Conservation (phyloP, 345 rosid genomes). For the Cardiospermum halicacabum region DNA sequence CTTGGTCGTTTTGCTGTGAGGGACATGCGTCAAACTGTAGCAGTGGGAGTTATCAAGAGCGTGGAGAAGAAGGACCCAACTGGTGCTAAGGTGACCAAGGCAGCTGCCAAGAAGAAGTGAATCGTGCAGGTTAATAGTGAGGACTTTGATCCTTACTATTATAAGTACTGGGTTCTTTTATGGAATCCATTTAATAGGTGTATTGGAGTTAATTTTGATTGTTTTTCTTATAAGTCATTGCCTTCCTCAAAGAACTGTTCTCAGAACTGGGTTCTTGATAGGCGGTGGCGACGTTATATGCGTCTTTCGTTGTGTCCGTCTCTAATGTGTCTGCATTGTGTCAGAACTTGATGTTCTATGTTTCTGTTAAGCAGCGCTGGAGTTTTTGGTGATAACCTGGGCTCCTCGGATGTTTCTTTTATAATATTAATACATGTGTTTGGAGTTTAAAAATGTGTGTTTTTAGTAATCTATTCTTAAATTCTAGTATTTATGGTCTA, state of each 20-base stretch:
- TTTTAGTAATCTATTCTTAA: too few species aligned
- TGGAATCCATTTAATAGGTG: background rate
- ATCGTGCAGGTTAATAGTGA: constrained; percentile 14
- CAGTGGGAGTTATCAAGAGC: too few species aligned
- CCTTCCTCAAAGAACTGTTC: constrained; percentile 22
- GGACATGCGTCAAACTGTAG: too few species aligned
- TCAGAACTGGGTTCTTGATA: constrained; percentile 48
- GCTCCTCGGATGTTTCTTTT: constrained; percentile 1
- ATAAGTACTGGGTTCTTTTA: constrained; percentile 18
- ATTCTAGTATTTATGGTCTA: too few species aligned
- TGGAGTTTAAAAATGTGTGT: too few species aligned
- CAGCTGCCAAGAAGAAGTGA: constrained; percentile 92
- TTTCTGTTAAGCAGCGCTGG: background rate
- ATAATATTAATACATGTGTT: too few species aligned
- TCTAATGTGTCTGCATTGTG: background rate
- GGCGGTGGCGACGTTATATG: constrained; percentile 33
- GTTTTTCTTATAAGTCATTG: background rate
- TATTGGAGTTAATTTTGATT: constrained; percentile 9
- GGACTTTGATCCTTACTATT: background rate
- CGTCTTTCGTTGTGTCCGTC: background rate
- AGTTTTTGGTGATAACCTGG: constrained; percentile 11
- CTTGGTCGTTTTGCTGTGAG: constrained; percentile 88
- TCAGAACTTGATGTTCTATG: background rate
- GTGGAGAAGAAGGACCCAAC: too few species aligned
- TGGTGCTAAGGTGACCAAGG: too few species aligned